Conservation (phyloP, 768 basidiomycete species). For the Lentinus brumalis region DNA sequence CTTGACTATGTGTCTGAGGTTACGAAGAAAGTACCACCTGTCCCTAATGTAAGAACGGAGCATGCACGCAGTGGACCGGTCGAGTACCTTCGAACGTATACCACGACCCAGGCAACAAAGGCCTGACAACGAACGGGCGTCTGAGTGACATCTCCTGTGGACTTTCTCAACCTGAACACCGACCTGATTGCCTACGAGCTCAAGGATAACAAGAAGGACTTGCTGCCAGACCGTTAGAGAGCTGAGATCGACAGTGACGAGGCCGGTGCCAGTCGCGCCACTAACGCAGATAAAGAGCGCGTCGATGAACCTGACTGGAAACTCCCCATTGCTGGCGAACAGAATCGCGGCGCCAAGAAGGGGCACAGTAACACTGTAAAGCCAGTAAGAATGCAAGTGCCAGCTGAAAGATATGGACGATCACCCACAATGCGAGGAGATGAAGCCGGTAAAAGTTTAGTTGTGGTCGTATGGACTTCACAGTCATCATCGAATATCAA, state of each 20-base stretch:
- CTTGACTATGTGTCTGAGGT: conserved; percentile 25
- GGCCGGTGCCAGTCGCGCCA: conserved; percentile 39
- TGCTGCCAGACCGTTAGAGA: conserved; percentile 32
- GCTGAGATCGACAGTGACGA: conserved; percentile 32
- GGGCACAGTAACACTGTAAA: conserved; percentile 34
- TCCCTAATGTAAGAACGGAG: too few species aligned
- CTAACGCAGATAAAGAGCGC: conserved; percentile 40
- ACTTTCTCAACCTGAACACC: neutral
- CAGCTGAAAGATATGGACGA: neutral
- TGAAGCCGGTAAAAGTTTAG: conserved; percentile 40
- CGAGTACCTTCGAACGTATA: conserved; percentile 37
- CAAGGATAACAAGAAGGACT: conserved; percentile 28
- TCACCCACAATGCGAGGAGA: conserved; percentile 31
- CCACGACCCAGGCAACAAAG: conserved; percentile 42
- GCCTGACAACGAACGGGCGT: conserved; percentile 22
- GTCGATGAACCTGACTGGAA: conserved; percentile 38
- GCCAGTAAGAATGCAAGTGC: neutral
- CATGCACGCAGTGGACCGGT: too few species aligned
- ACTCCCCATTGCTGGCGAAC: conserved; percentile 43
- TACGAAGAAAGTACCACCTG: conserved; percentile 26
- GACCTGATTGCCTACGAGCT: conserved; percentile 30
- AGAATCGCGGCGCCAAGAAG: conserved; percentile 46
- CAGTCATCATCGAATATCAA: too few species aligned
- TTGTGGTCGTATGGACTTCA: neutral
- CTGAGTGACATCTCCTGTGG: neutral